Evolutionary conservation across 805 yeast species (phyloP).

Genomic region (Ogataea wickerhamii): DNA sequence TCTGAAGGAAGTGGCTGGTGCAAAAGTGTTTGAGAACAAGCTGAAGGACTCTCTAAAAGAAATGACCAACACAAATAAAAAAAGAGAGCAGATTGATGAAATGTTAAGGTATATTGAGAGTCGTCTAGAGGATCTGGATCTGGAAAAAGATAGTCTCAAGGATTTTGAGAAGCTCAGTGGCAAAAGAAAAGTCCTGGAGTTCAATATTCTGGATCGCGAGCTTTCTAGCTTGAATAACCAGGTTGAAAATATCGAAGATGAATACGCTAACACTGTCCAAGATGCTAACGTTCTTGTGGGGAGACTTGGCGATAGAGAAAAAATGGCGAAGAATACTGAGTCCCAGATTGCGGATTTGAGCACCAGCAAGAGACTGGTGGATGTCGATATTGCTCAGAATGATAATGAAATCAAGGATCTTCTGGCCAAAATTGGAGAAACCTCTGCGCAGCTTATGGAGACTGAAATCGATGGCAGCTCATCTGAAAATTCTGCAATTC

Average conservation of each 20-base stretch:
- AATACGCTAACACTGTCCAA: constrained; percentile 47
- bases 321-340: constrained; percentile 41
- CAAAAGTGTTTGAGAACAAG: constrained; percentile 81
- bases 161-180: constrained; percentile 65
- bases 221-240: constrained; percentile 54
- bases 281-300: constrained; percentile 52
- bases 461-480: constrained; percentile 34
- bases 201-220: constrained; percentile 74
- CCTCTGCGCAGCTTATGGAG: constrained; percentile 45
- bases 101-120: constrained; percentile 66
- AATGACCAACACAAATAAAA: constrained; percentile 67
- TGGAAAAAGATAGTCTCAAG: constrained; percentile 73
- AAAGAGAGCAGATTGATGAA: constrained; percentile 69
- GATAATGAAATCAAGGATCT: constrained; percentile 48
- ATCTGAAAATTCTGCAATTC: constrained; percentile 23
- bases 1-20: constrained; percentile 92
- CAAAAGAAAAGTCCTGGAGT: constrained; percentile 68
- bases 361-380: constrained; percentile 46
- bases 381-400: constrained; percentile 55
- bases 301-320: constrained; percentile 61
- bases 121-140: constrained; percentile 71
- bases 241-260: constrained; percentile 58
- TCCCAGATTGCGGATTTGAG: constrained; percentile 44
- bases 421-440: constrained; percentile 45
- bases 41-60: constrained; percentile 75